Percentiles rank a stretch among this genome's conserved stretches.
phyloP scores from a whole-genome alignment of 2,329 filamentous ascomycete genomes.

The Plenodomus biglobosus region DNA sequence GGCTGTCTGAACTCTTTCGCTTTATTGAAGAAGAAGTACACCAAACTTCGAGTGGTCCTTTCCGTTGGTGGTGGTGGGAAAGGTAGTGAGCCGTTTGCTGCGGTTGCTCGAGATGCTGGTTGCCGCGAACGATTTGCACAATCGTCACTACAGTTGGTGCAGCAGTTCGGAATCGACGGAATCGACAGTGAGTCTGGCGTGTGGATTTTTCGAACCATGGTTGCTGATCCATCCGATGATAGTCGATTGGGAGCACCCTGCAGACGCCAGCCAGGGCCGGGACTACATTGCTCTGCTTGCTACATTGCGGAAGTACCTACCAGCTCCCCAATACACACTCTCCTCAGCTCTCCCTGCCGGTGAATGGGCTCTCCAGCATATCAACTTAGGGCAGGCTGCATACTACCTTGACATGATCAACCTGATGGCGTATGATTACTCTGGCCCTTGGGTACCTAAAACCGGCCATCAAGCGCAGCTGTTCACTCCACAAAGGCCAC shows the following conservation, averaged over 20 bases:
- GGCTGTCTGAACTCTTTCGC: constrained; percentile 71
- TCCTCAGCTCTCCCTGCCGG: constrained; percentile 72
- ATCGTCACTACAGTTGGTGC: constrained; percentile 66
- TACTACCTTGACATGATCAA: constrained; percentile 74
- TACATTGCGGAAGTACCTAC: constrained; percentile 66
- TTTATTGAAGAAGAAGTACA: constrained; percentile 69
- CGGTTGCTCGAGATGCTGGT: constrained; percentile 63
- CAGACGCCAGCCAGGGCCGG: constrained; percentile 64
- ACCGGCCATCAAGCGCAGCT: constrained; percentile 78
- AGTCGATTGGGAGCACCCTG: constrained; percentile 84
- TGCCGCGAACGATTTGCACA: constrained; percentile 69
- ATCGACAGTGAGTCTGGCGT: constrained; percentile 65
- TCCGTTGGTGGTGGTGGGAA: constrained; percentile 74
- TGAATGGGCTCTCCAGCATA: constrained; percentile 66
- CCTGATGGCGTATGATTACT: constrained; percentile 79
- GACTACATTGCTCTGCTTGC: constrained; percentile 72
- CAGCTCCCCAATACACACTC: constrained; percentile 67
- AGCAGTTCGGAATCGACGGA: constrained; percentile 70
- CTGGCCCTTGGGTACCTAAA: constrained; percentile 66
- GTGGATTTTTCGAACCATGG: not conserved
- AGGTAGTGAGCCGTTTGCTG: constrained; percentile 67
- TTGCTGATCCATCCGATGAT: constrained; percentile 13
- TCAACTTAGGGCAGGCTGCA: constrained; percentile 65
- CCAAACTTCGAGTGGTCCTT: constrained; percentile 71
- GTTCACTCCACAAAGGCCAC: constrained; percentile 57